Conservation (phyloP, 2,329 filamentous ascomycete genomes). For the Penicillium concentricum region DNA sequence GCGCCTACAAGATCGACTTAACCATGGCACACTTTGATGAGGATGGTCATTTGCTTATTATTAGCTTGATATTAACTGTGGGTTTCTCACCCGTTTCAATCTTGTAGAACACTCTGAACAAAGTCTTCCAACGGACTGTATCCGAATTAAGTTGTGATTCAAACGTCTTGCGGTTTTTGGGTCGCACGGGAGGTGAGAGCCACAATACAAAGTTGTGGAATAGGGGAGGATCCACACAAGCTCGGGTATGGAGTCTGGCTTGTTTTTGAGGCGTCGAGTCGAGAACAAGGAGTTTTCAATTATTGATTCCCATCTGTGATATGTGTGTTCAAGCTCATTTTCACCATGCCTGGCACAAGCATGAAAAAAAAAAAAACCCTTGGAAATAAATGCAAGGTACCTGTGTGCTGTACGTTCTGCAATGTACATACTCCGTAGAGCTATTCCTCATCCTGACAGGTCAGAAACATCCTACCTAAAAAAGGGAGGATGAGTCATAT, state of each 20-base stretch:
- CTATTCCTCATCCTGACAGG: background rate
- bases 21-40: conserved; percentile 29
- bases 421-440: background rate
- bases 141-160: conserved; percentile 2
- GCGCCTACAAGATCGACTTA: conserved; percentile 20
- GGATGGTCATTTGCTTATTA: conserved; percentile 17
- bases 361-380: background rate
- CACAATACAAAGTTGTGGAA: conserved; percentile 16
- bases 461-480: background rate
- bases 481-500: background rate
- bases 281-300: conserved; percentile 18
- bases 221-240: conserved; percentile 24
- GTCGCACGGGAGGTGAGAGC: conserved; percentile 1
- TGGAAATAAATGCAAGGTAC: background rate
- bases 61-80: conserved; percentile 8
- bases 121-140: conserved; percentile 2
- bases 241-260: conserved; percentile 17
- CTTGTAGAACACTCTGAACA: background rate
- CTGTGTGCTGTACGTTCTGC: background rate
- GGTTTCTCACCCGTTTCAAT: background rate
- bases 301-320: conserved; percentile 13
- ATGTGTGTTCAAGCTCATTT: background rate
- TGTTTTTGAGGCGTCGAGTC: conserved; percentile 1
- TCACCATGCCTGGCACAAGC: background rate
- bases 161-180: background rate